These are phyloP conservation scores for Achaetomium macrosporum DNA, from an alignment of 2,329 filamentous ascomycete species.

Conservation along the genomic window DNA sequence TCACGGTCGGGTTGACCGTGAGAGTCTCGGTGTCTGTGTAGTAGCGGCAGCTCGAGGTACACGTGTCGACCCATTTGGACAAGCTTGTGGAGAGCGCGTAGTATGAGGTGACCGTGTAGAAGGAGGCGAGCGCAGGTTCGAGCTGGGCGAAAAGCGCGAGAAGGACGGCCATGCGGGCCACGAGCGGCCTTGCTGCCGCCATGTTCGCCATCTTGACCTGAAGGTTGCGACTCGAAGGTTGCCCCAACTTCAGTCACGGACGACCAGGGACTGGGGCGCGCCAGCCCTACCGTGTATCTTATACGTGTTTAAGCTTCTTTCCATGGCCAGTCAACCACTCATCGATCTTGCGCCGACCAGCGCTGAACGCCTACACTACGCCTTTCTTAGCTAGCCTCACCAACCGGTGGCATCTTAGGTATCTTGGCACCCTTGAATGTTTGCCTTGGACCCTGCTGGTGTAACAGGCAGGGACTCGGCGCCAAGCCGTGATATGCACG, in stretches of 20 bases:
- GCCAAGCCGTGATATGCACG: not conserved
- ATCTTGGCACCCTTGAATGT: too few species aligned
- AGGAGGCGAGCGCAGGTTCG: constrained; percentile 8
- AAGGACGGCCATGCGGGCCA: constrained; percentile 8
- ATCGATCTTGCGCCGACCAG: too few species aligned
- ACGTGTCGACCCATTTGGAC: not conserved
- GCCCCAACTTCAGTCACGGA: not conserved
- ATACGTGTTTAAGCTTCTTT: not conserved
- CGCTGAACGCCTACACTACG: not conserved
- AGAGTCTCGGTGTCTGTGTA: not conserved
- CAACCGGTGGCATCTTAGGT: not conserved
- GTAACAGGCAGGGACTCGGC: not conserved
- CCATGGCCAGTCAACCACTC: too few species aligned
- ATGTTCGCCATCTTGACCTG: not conserved
- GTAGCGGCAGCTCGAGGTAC: not conserved
- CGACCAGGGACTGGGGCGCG: not conserved
- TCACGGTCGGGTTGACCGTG: constrained; percentile 2
- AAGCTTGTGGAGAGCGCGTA: not conserved
- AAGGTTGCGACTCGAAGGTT: not conserved
- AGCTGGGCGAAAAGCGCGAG: not conserved
- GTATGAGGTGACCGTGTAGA: constrained; percentile 11
- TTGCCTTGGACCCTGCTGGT: not conserved
- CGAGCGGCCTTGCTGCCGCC: not conserved
- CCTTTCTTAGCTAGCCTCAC: not conserved
- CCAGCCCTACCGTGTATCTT: not conserved